These are phyloP conservation scores for Metschnikowia gruessii DNA, from an alignment of 805 yeast species.

Conservation along the genomic window DNA sequence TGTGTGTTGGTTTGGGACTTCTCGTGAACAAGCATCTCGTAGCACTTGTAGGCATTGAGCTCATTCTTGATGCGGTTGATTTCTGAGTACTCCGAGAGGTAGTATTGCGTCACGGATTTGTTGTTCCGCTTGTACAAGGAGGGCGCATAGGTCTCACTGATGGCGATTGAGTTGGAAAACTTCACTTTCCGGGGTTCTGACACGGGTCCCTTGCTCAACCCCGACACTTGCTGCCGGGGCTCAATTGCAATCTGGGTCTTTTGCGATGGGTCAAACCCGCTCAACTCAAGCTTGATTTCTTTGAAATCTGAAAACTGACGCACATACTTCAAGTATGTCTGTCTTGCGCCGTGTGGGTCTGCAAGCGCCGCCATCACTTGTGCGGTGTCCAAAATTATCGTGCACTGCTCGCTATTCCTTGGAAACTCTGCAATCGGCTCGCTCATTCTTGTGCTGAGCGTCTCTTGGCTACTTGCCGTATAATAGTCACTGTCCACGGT, in stretches of 20 bases:
- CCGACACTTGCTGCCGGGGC: conserved; percentile 17
- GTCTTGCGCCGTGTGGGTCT: conserved; percentile 5
- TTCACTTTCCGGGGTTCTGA: conserved; percentile 19
- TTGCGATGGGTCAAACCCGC: conserved; percentile 30
- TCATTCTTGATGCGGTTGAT: conserved; percentile 60
- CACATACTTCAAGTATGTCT: conserved; percentile 29
- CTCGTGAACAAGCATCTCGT: conserved; percentile 68
- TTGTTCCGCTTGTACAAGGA: conserved; percentile 53
- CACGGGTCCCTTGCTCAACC: conserved; percentile 1
- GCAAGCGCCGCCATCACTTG: conserved; percentile 9
- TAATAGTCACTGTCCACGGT: background rate
- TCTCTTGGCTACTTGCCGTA: conserved; percentile 1
- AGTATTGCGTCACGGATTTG: conserved; percentile 49
- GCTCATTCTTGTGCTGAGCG: background rate
- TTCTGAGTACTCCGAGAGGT: conserved; percentile 47
- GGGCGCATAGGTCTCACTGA: conserved; percentile 53
- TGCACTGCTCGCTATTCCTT: background rate
- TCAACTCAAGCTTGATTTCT: conserved; percentile 28
- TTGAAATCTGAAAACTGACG: conserved; percentile 37
- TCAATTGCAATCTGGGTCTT: conserved; percentile 1
- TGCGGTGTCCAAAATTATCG: conserved; percentile 2
- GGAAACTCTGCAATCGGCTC: conserved; percentile 5
- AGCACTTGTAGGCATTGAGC: conserved; percentile 59
- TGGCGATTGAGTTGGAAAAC: conserved; percentile 47
- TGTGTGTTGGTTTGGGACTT: conserved; percentile 61